Percentiles rank a stretch among this genome's conserved stretches.
phyloP scores from a whole-genome alignment of 257 asterid genomes.

The Fraxinus cuspidata region DNA sequence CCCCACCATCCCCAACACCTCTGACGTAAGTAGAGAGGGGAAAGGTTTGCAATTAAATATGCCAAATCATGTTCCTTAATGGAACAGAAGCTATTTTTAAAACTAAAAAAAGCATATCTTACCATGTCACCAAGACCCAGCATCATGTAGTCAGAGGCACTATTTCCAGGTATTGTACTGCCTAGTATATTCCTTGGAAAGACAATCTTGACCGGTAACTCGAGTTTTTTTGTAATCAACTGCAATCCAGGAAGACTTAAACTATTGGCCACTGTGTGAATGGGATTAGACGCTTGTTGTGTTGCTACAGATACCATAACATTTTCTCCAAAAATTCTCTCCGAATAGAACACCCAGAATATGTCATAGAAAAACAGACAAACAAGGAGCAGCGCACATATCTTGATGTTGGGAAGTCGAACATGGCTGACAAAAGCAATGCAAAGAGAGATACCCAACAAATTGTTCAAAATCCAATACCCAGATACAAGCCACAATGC shows the following conservation, averaged over 20 bases:
- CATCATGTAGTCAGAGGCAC: slow-evolving; percentile 44
- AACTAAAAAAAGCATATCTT: slow-evolving; percentile 30
- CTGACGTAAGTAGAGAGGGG: neutral
- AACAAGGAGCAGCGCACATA: slow-evolving; percentile 80
- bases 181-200: slow-evolving; percentile 89
- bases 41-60: neutral
- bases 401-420: slow-evolving; percentile 93
- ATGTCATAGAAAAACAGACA: slow-evolving; percentile 89
- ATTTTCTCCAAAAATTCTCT: slow-evolving; percentile 91
- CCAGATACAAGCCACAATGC: slow-evolving; percentile 86
- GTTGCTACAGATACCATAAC: slow-evolving; percentile 98
- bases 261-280: slow-evolving; percentile 84
- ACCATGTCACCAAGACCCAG: slow-evolving; percentile 98
- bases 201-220: slow-evolving; percentile 94
- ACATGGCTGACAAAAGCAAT: slow-evolving; percentile 97
- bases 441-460: slow-evolving; percentile 93
- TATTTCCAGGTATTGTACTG: slow-evolving; percentile 64
- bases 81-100: neutral
- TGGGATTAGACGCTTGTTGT: slow-evolving; percentile 89
- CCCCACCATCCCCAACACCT: neutral
- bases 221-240: slow-evolving; percentile 79
- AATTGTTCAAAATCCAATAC: slow-evolving; percentile 86
- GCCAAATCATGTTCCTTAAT: neutral
- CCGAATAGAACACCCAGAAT: slow-evolving; percentile 95
- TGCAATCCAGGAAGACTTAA: slow-evolving; percentile 93